Evolutionary conservation across 2,329 filamentous ascomycete genomes (phyloP).

Genomic region (Alternaria brassicae): DNA sequence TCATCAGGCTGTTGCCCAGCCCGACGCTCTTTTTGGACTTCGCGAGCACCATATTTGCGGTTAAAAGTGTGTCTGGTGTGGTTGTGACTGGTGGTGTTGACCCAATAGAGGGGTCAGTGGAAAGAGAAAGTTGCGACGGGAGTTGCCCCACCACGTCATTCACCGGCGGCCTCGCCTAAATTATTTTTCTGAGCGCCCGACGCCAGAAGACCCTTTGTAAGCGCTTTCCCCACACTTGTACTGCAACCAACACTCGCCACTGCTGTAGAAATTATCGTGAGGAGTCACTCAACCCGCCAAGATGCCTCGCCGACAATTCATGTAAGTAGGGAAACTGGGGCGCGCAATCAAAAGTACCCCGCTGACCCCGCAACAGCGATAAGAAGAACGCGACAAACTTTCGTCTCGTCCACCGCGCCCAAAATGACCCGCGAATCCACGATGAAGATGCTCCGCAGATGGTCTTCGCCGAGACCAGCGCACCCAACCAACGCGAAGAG

Average conservation of each 20-base stretch:
- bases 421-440: conserved; percentile 97
- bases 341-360: conserved; percentile 23
- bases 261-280: background rate
- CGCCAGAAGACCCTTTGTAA: conserved; percentile 38
- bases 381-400: conserved; percentile 95
- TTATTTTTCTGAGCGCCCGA: conserved; percentile 57
- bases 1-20: conserved; percentile 97
- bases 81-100: conserved; percentile 29
- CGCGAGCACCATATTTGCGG: conserved; percentile 71
- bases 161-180: conserved; percentile 66
- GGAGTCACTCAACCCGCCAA: conserved; percentile 46
- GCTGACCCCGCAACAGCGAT: conserved; percentile 62
- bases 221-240: conserved; percentile 37
- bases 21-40: conserved; percentile 96
- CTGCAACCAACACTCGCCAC: conserved; percentile 12
- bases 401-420: conserved; percentile 91
- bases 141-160: conserved; percentile 53
- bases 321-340: conserved; percentile 57
- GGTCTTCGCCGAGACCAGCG: conserved; percentile 76
- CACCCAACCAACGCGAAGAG: conserved; percentile 47
- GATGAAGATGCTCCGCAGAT: conserved; percentile 87
- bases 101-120: conserved; percentile 27
- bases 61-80: conserved; percentile 18
- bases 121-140: conserved; percentile 25
- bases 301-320: conserved; percentile 79